phyloP scores from a whole-genome alignment of 768 basidiomycete species.

The Tremella mesenterica region DNA sequence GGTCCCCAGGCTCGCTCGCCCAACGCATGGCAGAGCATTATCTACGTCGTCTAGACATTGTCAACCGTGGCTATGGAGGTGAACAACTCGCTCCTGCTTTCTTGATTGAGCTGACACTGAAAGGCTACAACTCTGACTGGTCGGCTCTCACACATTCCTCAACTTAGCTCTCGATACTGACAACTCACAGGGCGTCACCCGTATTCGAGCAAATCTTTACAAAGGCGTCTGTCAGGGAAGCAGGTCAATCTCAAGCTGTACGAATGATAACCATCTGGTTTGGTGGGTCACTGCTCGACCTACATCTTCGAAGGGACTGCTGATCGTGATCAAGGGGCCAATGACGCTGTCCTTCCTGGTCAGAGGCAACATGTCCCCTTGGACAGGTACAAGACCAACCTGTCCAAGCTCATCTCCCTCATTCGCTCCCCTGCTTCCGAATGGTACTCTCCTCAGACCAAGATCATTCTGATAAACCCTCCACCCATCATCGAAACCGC shows the following conservation, averaged over 20 bases:
- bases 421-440: conserved; percentile 57
- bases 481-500: conserved; percentile 56
- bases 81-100: background rate
- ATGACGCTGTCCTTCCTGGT: conserved; percentile 65
- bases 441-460: conserved; percentile 62
- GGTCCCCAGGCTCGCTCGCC: conserved; percentile 52
- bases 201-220: conserved; percentile 66
- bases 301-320: conserved; percentile 40
- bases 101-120: background rate
- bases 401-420: conserved; percentile 56
- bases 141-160: conserved; percentile 5
- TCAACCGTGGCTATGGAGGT: conserved; percentile 64
- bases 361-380: conserved; percentile 70
- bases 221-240: conserved; percentile 49
- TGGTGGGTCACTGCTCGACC: conserved; percentile 46
- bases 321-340: conserved; percentile 45
- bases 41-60: conserved; percentile 67
- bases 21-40: conserved; percentile 67
- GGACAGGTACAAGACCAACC: conserved; percentile 56
- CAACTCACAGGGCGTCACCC: conserved; percentile 53
- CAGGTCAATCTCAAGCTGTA: conserved; percentile 50
- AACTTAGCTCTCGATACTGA: background rate
- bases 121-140: conserved; percentile 69
- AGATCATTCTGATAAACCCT: conserved; percentile 71
- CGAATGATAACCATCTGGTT: conserved; percentile 79